Evolutionary conservation across 441 rosid genomes (phyloP).

Genomic region (Metrosideros polymorpha): DNA sequence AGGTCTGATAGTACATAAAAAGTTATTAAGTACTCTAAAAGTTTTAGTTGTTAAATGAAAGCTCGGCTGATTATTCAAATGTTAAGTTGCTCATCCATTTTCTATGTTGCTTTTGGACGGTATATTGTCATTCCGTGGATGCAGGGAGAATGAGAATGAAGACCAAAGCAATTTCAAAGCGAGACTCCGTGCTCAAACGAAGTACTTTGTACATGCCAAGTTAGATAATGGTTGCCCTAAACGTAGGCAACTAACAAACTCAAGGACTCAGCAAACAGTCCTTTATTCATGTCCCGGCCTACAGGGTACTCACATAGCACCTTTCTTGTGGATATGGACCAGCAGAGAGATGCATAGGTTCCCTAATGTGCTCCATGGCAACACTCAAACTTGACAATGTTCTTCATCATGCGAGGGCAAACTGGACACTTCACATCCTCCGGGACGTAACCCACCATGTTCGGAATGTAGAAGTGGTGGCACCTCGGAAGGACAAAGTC

Average conservation of each 20-base stretch:
- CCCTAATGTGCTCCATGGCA: conserved; percentile 1
- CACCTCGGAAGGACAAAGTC: not conserved
- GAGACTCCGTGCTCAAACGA: not conserved
- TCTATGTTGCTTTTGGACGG: not conserved
- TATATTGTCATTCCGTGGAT: not conserved
- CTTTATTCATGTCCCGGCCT: not conserved
- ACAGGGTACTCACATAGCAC: not conserved
- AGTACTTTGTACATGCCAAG: not conserved
- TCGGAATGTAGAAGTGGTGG: not conserved
- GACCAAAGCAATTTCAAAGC: not conserved
- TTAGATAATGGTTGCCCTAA: not conserved
- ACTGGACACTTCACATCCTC: conserved; percentile 1
- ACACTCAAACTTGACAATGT: conserved; percentile 3
- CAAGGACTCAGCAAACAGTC: not conserved
- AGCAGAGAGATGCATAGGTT: not conserved
- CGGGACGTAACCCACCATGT: not conserved
- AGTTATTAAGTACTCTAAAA: not conserved
- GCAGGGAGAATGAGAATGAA: not conserved
- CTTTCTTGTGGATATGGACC: not conserved
- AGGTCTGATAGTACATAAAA: not conserved
- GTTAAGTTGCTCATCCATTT: not conserved
- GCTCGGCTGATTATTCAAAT: not conserved
- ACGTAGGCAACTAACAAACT: not conserved
- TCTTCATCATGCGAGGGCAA: conserved; percentile 3
- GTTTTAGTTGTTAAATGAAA: not conserved